Base-by-base conservation (phyloP, 768 basidiomycete species). In the Amanita brunnescens region DNA sequence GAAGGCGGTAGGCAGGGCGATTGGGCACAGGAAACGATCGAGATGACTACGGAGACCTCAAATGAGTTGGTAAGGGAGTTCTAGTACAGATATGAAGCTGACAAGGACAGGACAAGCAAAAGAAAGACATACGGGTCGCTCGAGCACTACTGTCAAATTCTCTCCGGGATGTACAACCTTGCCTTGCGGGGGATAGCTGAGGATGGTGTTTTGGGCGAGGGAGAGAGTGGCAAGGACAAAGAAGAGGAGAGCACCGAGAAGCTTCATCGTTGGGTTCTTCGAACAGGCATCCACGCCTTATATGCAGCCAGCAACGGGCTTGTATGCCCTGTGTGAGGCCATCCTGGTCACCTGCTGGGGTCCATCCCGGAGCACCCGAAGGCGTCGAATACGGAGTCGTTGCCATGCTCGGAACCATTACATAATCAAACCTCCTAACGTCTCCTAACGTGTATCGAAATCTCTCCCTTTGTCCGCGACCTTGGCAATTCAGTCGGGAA, bases 381-480 rank as follows among this genome's bases (percentile, higher is more conserved):
- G n/a, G n/a, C n/a, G n/a, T n/a, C n/a, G n/a, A n/a, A n/a, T n/a
- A n/a, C n/a, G n/a, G n/a, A n/a, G n/a, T n/a, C n/a, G n/a, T n/a
- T n/a, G n/a, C n/a, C n/a, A n/a, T n/a, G n/a, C n/a, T n/a, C n/a
- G n/a, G n/a, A n/a, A n/a, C n/a, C n/a, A n/a, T n/a, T n/a, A n/a
- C n/a, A n/a, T n/a, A n/a, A n/a, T n/a, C n/a, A n/a, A n/a, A n/a
- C n/a, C n/a, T n/a, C n/a, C n/a, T n/a, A n/a, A n/a, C n/a, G n/a
- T n/a, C n/a, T n/a, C n/a, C n/a, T n/a, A n/a, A n/a, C n/a, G n/a
- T n/a, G n/a, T n/a, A n/a, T 21, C 78, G 78, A 59, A 87, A 87
- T 65, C 70, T 96, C 93, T 3, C 83, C 80, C 73, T 84, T 93
- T 64, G 68, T 97, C 53, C 80, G 79, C 54, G 84, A 93, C 63